Conservation (phyloP, 2,329 filamentous ascomycete genomes). For the Botrytis deweyae region DNA sequence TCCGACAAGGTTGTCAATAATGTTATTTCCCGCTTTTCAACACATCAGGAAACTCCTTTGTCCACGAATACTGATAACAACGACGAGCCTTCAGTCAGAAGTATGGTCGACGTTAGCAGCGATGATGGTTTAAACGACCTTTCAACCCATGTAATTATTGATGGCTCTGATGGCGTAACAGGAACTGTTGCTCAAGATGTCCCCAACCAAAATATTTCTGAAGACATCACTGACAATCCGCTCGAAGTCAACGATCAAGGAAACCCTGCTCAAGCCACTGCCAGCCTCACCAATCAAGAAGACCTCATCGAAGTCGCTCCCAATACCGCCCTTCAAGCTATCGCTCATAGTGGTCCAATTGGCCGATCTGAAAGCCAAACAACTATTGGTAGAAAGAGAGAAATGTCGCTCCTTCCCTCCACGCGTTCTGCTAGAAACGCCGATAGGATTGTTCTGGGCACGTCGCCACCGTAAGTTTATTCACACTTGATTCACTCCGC, state of each 20-base stretch:
- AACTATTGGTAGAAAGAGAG: not conserved
- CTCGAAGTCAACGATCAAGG: not conserved
- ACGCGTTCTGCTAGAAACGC: constrained; percentile 7
- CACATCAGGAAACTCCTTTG: not conserved
- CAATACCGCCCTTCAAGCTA: not conserved
- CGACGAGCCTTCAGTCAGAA: not conserved
- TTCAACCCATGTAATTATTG: not conserved
- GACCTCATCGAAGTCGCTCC: not conserved
- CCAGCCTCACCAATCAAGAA: not conserved
- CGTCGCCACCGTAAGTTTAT: not conserved
- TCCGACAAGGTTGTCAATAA: not conserved
- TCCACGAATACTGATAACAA: not conserved
- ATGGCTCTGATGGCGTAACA: not conserved
- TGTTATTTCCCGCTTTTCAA: too few species aligned
- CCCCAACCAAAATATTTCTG: not conserved
- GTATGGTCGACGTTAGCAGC: not conserved
- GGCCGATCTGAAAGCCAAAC: constrained; percentile 4
- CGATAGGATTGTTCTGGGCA: not conserved
- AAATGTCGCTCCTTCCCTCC: not conserved
- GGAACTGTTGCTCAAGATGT: not conserved
- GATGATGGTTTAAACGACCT: not conserved
- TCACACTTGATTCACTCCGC: not conserved
- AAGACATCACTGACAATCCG: not conserved
- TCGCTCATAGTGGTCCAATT: not conserved
- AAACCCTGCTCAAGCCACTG: not conserved